phyloP scores from a whole-genome alignment of 176 grass and related monocot genomes.

The Alloteropsis semialata region DNA sequence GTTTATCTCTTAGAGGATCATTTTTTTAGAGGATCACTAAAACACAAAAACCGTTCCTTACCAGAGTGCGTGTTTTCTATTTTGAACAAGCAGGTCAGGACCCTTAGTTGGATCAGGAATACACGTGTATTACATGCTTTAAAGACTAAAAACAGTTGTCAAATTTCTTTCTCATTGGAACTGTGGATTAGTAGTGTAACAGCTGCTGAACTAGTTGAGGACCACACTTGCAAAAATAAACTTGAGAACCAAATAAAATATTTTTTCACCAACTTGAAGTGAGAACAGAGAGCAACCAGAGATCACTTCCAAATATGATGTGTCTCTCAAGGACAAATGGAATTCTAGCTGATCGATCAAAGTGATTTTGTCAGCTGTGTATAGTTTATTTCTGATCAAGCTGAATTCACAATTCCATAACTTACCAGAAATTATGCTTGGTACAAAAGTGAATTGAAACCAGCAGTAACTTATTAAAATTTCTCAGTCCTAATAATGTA shows the following conservation, averaged over 20 bases:
- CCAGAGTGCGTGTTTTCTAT: background rate
- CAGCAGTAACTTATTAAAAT: background rate
- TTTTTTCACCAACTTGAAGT: background rate
- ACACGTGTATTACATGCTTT: background rate
- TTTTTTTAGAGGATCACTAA: background rate
- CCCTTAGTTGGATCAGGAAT: background rate
- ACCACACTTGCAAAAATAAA: background rate
- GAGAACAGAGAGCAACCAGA: background rate
- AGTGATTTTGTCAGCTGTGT: background rate
- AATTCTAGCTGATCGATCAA: background rate
- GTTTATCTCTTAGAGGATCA: background rate
- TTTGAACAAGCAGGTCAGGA: background rate
- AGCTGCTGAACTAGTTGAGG: background rate
- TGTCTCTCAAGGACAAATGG: background rate
- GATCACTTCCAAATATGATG: background rate
- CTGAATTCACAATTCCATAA: background rate
- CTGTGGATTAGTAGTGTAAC: background rate
- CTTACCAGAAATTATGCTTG: background rate
- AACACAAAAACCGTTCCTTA: background rate
- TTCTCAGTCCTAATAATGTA: background rate
- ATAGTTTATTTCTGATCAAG: conserved; percentile 7
- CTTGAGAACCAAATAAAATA: background rate
- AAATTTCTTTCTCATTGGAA: conserved; percentile 5
- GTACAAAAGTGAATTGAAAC: conserved; percentile 4
- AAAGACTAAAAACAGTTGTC: background rate